Evolutionary conservation across 2,329 filamentous ascomycete species (phyloP), one percentile per base, ranked within the genome.

Genomic region (Paramyrothecium roridum): DNA sequence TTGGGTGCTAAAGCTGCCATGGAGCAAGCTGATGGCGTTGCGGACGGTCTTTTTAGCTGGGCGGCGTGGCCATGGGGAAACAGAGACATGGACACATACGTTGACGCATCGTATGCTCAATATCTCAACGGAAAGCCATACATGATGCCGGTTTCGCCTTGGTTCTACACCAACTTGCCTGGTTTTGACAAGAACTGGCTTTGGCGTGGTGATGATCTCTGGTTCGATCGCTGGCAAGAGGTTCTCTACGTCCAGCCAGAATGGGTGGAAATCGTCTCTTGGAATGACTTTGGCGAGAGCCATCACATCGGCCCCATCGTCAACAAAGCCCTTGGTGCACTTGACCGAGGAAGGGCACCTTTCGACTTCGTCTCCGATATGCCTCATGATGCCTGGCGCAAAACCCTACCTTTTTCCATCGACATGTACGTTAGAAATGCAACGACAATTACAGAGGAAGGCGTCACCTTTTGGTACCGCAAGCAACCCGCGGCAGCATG

Each of bases 111-210:
- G 21, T 50, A 50, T 23, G 13, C 13, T 16, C 11, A 26, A 11
- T 30, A 26, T 26, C 33, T 50, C 21, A 48, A 48, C 13, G 48
- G 48, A 10, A 26, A 12, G 48, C 13, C 48, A n/a, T 50, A 50
- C 22, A 50, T 50, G 48, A 50, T 50, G 48, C 48, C 48, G 8
- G 48, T 50, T 6, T 50, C 46, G 48, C 48, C 20, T 7, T 50
- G 48, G 48, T 50, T 50, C 22, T 50, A 26, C 48, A 30, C 48
- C 3, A 50, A 50, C 22, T 16, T 50, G 22, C 48, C 48, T 16
- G 22, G 22, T 4, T 50, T 16, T 17, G 23, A 50, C 48, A 50
- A 50, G 48, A 50, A 50, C 22, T 50, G 48, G 48, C 48, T 50
- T 30, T 50, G 48, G 48, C 22, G 48, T 8, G 48, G 48, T 23